Conservation (phyloP, 2,329 filamentous ascomycete species). For the Diaporthe vaccinii region DNA sequence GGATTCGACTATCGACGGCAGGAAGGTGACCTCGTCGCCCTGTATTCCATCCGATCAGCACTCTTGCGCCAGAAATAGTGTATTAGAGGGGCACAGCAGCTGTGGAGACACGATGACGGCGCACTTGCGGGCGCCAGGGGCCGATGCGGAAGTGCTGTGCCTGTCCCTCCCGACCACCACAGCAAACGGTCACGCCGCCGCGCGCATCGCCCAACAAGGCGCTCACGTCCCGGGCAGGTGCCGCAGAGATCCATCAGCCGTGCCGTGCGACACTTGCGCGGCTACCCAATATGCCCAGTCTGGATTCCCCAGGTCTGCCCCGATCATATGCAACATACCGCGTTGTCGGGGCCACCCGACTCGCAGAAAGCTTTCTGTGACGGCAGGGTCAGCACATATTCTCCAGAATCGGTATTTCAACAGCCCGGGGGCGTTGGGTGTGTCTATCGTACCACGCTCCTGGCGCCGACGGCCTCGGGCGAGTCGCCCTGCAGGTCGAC, state of each 20-base stretch:
- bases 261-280: slow-evolving; percentile 12
- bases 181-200: background rate
- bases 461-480: slow-evolving; percentile 75
- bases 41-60: slow-evolving; percentile 50
- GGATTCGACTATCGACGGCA: slow-evolving; percentile 93
- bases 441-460: slow-evolving; percentile 72
- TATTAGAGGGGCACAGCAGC: slow-evolving; percentile 1
- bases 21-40: slow-evolving; percentile 91
- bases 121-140: background rate
- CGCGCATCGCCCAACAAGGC: background rate
- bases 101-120: background rate
- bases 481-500: slow-evolving; percentile 62
- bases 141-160: background rate
- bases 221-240: background rate
- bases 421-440: slow-evolving; percentile 25
- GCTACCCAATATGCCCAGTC: background rate
- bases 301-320: background rate
- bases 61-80: slow-evolving; percentile 37
- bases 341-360: slow-evolving; percentile 71
- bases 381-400: slow-evolving; percentile 41
- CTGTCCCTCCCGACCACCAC: background rate
- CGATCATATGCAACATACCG: slow-evolving; percentile 57
- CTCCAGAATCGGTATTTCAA: slow-evolving; percentile 18
- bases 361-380: slow-evolving; percentile 84
- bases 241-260: background rate